These are phyloP conservation scores for Cornus florida DNA, from an alignment of 148 eudicot species.

Conservation along the genomic window DNA sequence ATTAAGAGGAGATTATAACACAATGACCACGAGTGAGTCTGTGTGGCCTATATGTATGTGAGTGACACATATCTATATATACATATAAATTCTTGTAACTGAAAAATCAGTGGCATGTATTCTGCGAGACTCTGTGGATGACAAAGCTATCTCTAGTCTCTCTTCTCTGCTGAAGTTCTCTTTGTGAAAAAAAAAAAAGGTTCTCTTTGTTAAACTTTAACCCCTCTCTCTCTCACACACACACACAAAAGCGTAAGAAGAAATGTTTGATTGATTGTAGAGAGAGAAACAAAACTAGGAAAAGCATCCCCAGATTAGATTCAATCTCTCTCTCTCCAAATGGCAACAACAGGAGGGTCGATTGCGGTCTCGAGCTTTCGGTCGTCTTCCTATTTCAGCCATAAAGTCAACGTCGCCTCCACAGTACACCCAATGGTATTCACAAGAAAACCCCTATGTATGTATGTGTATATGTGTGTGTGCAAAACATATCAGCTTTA, in stretches of 20 bases:
- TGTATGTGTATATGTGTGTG: too few species aligned
- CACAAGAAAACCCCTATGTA: neutral
- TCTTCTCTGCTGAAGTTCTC: slow-evolving; percentile 12
- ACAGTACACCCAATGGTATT: slow-evolving; percentile 19
- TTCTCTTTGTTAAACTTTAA: too few species aligned
- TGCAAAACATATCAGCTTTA: neutral
- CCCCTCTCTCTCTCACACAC: slow-evolving; percentile 5
- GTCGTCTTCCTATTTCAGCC: slow-evolving; percentile 36
- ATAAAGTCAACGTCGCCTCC: slow-evolving; percentile 23
- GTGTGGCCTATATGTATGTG: too few species aligned
- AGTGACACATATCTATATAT: too few species aligned
- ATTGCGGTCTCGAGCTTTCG: slow-evolving; percentile 34
- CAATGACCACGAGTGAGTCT: too few species aligned
- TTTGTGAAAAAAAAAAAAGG: neutral
- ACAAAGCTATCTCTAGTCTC: slow-evolving; percentile 14
- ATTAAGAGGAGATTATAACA: too few species aligned
- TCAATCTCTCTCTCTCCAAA: slow-evolving; percentile 7
- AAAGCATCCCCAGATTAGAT: neutral
- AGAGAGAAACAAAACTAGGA: neutral
- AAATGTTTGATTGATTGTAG: neutral
- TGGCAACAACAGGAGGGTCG: slow-evolving; percentile 43
- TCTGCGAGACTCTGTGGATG: slow-evolving; percentile 16
- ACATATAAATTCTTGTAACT: neutral
- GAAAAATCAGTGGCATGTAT: slow-evolving; percentile 28
- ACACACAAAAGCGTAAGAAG: neutral